Conservation (phyloP, 345 rosid genomes). For the Schrenkiella parvula region DNA sequence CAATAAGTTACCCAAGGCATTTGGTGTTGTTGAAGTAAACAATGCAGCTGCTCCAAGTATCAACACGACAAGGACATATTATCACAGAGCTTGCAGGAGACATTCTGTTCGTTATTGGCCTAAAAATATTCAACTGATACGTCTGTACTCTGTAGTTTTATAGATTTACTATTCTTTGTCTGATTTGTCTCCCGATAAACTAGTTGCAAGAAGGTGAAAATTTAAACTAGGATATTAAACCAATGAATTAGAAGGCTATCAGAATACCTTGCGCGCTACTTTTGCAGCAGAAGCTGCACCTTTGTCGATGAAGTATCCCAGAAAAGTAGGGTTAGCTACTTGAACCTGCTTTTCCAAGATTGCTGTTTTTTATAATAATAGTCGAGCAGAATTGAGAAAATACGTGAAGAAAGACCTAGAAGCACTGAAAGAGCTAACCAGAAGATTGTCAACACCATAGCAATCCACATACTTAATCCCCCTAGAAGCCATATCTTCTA, state of each 20-base stretch:
- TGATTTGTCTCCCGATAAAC: not conserved
- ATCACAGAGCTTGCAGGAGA: no score
- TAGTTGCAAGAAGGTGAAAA: not conserved
- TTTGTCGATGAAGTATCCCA: constrained; percentile 94
- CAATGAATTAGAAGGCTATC: not conserved
- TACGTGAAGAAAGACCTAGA: not conserved
- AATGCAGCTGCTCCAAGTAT: not conserved
- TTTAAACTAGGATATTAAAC: not conserved
- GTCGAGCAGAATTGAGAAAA: not conserved
- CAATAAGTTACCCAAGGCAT: not conserved
- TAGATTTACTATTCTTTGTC: no score
- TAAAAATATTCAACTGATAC: no score
- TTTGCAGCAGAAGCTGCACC: constrained; percentile 93
- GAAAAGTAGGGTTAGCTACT: constrained; percentile 93
- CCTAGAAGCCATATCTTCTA: constrained; percentile 85
- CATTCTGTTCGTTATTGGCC: no score
- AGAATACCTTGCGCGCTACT: constrained; percentile 87
- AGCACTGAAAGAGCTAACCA: constrained; percentile 48
- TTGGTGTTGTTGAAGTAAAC: not conserved
- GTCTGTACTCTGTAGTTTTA: no score
- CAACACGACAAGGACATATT: not conserved
- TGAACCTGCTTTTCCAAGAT: constrained; percentile 72
- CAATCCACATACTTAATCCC: constrained; percentile 91
- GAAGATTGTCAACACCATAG: constrained; percentile 94
- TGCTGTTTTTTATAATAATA: not conserved